Evolutionary conservation across 106 monocot species (phyloP).

Genomic region (Apostasia shenzhenica): DNA sequence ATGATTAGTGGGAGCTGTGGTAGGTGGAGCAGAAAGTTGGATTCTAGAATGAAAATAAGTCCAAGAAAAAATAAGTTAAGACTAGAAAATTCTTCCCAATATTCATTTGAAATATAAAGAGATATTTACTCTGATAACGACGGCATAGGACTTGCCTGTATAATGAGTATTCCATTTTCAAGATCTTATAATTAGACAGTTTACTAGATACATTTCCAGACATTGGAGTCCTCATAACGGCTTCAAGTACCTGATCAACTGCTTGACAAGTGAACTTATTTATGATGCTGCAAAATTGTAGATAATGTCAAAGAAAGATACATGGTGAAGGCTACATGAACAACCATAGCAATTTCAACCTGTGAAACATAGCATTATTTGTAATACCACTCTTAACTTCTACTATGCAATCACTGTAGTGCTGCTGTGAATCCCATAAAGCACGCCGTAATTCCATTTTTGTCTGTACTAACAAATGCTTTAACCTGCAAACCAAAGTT

Average conservation of each 20-base stretch:
- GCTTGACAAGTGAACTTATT: constrained; percentile 31
- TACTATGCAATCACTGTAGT: constrained; percentile 54
- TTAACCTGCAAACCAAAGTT: constrained; percentile 39
- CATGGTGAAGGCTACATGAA: not conserved
- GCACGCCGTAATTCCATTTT: constrained; percentile 78
- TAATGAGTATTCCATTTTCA: constrained; percentile 57
- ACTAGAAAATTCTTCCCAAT: not conserved
- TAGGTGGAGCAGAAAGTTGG: constrained; percentile 51
- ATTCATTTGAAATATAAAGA: not conserved
- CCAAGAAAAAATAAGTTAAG: not conserved
- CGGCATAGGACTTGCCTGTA: constrained; percentile 46
- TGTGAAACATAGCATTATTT: constrained; percentile 73
- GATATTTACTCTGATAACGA: not conserved
- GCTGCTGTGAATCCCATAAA: constrained; percentile 30
- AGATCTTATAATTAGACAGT: constrained; percentile 35
- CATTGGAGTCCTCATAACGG: constrained; percentile 18
- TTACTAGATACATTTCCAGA: constrained; percentile 10
- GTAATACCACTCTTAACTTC: constrained; percentile 80
- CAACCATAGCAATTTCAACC: constrained; percentile 20
- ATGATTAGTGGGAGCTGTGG: constrained; percentile 34
- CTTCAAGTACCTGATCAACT: constrained; percentile 28
- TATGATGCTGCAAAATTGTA: constrained; percentile 37
- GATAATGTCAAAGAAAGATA: not conserved
- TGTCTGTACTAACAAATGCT: constrained; percentile 60
- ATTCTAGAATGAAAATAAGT: constrained; percentile 40